These are phyloP conservation scores for Nothophoma quercina DNA, from an alignment of 2,329 filamentous ascomycete species.

Conservation along the genomic window DNA sequence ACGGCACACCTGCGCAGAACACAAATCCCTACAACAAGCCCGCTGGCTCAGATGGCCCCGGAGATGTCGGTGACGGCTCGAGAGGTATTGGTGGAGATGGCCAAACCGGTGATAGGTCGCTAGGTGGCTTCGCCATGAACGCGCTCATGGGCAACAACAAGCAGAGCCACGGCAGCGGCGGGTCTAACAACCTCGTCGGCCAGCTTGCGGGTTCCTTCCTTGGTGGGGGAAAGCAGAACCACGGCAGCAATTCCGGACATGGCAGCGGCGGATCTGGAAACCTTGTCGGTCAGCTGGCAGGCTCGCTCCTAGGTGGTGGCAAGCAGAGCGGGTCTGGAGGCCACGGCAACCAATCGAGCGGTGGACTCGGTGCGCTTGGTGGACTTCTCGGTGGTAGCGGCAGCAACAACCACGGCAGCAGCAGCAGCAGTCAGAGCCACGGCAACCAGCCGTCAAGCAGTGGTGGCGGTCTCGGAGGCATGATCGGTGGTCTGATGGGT, in stretches of 20 bases:
- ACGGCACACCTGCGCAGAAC: conserved; percentile 50
- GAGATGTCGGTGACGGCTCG: conserved; percentile 52
- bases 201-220: conserved; percentile 62
- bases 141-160: conserved; percentile 55
- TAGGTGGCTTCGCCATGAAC: conserved; percentile 70
- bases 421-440: conserved; percentile 8
- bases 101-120: conserved; percentile 61
- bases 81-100: conserved; percentile 58
- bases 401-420: conserved; percentile 11
- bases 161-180: conserved; percentile 40
- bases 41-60: conserved; percentile 51
- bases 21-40: conserved; percentile 69
- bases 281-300: conserved; percentile 64
- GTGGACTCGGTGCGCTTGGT: conserved; percentile 33
- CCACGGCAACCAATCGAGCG: conserved; percentile 22
- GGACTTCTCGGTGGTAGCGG: conserved; percentile 16
- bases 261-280: conserved; percentile 47
- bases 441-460: conserved; percentile 9
- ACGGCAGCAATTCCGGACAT: conserved; percentile 38
- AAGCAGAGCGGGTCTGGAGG: conserved; percentile 48
- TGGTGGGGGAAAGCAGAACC: conserved; percentile 46
- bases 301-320: conserved; percentile 50
- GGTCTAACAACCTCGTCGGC: conserved; percentile 55
- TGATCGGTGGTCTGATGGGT: conserved; percentile 47
- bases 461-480: conserved; percentile 37